phyloP scores from a whole-genome alignment of 2,329 filamentous ascomycete species.

The Colletotrichum falcatum region DNA sequence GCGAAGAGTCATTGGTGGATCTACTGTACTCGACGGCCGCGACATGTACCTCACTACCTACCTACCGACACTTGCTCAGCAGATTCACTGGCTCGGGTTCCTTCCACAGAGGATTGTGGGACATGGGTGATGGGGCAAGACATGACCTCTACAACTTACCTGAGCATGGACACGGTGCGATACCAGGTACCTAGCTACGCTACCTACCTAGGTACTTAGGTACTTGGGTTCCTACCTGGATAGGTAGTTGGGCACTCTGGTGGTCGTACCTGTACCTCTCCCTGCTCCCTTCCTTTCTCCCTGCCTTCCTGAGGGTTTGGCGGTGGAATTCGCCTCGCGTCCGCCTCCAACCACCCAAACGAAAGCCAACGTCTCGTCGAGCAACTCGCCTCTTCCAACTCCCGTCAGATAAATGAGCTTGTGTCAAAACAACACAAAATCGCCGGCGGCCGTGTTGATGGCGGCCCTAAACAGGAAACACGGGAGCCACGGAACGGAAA shows the following conservation, averaged over 20 bases:
- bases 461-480: slow-evolving; percentile 19
- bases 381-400: not conserved
- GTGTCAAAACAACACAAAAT: not conserved
- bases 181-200: too few relatives aligned
- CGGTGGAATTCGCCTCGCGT: not conserved
- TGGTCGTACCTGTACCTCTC: not conserved
- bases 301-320: not conserved
- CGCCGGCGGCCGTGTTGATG: not conserved
- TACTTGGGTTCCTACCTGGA: not conserved
- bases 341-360: not conserved
- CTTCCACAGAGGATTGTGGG: slow-evolving; percentile 13
- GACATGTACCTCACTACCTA: too few relatives aligned
- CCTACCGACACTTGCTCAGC: slow-evolving; percentile 5
- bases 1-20: slow-evolving; percentile 25
- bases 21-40: too few relatives aligned
- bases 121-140: not conserved
- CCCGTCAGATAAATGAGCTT: slow-evolving; percentile 4
- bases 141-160: too few relatives aligned
- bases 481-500: slow-evolving; percentile 23
- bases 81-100: slow-evolving; percentile 37
- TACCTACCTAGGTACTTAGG: not conserved
- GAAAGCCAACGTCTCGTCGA: not conserved
- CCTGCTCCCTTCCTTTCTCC: not conserved
- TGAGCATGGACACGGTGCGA: too few relatives aligned
- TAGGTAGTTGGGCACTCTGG: too few relatives aligned